phyloP scores from a whole-genome alignment of 352 stramenopile genomes.

The Phytophthora megakarya region DNA sequence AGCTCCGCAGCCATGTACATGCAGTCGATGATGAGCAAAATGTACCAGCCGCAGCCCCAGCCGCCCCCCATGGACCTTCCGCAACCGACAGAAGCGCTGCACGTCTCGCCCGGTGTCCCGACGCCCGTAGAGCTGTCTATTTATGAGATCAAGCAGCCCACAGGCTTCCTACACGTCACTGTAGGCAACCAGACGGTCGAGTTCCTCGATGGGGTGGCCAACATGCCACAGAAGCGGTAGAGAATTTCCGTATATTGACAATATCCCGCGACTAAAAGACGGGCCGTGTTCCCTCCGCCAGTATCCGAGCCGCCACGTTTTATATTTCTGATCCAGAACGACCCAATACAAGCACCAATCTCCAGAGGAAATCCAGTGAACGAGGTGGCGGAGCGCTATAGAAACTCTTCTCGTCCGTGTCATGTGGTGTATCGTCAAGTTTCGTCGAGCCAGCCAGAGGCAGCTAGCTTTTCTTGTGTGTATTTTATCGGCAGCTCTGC shows the following conservation, averaged over 20 bases:
- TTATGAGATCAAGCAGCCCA: conserved; percentile 87
- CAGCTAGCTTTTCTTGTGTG: conserved; percentile 43
- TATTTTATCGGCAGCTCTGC: conserved; percentile 44
- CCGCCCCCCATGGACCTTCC: conserved; percentile 43
- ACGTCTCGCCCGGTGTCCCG: conserved; percentile 70
- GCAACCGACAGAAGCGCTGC: conserved; percentile 53
- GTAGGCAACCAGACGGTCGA: conserved; percentile 84
- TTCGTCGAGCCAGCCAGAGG: conserved; percentile 36
- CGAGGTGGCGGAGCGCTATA: conserved; percentile 34
- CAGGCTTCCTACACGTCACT: conserved; percentile 80
- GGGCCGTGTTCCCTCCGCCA: conserved; percentile 28
- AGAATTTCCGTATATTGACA: conserved; percentile 19
- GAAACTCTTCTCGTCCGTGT: conserved; percentile 39
- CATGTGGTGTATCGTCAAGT: conserved; percentile 47
- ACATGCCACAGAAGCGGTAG: conserved; percentile 85
- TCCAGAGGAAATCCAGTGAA: conserved; percentile 18
- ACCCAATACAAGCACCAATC: conserved; percentile 17
- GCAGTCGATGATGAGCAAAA: conserved; percentile 68
- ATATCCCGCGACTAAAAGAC: conserved; percentile 36
- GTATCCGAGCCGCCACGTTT: conserved; percentile 29
- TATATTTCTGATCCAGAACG: conserved; percentile 27
- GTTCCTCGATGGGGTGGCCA: conserved; percentile 80
- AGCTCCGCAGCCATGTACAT: conserved; percentile 53
- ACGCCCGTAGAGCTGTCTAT: conserved; percentile 82
- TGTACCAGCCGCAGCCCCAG: conserved; percentile 62